Evolutionary conservation across 2,329 filamentous ascomycete species (phyloP).

Genomic region (Cercospora sp.): DNA sequence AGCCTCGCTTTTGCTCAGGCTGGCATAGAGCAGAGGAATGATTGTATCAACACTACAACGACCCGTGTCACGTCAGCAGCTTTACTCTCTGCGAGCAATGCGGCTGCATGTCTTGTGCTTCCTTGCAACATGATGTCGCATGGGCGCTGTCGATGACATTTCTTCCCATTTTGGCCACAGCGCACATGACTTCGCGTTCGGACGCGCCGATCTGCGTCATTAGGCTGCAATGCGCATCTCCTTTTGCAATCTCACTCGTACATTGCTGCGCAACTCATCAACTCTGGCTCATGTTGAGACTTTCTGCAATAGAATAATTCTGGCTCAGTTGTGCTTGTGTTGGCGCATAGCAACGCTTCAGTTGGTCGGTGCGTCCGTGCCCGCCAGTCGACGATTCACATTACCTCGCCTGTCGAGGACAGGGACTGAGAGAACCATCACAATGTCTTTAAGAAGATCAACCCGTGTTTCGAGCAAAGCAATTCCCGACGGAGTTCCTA

Average conservation of each 20-base stretch:
- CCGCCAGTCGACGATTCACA: neutral
- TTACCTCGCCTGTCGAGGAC: neutral
- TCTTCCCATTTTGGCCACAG: neutral
- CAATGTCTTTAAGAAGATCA: conserved; percentile 57
- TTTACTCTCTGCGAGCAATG: neutral
- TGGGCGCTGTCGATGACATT: neutral
- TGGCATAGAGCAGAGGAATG: conserved; percentile 27
- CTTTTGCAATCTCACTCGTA: neutral
- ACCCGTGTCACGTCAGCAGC: neutral
- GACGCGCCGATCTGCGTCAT: conserved; percentile 11
- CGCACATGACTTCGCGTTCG: conserved; percentile 3
- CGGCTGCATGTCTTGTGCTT: neutral
- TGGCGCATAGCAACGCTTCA: neutral
- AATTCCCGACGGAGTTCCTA: neutral
- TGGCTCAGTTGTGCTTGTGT: conserved; percentile 5
- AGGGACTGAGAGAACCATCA: conserved; percentile 16
- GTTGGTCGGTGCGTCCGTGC: neutral
- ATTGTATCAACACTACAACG: conserved; percentile 24
- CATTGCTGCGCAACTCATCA: neutral
- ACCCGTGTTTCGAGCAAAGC: conserved; percentile 43
- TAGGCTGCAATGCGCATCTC: conserved; percentile 5
- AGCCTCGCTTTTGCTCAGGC: conserved; percentile 15
- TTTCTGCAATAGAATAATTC: neutral
- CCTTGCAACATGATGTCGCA: neutral
- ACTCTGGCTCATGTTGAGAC: neutral